Percentiles rank a stretch among this genome's conserved stretches.
phyloP scores from a whole-genome alignment of 768 basidiomycete genomes.

The Gymnopilus dilepis region DNA sequence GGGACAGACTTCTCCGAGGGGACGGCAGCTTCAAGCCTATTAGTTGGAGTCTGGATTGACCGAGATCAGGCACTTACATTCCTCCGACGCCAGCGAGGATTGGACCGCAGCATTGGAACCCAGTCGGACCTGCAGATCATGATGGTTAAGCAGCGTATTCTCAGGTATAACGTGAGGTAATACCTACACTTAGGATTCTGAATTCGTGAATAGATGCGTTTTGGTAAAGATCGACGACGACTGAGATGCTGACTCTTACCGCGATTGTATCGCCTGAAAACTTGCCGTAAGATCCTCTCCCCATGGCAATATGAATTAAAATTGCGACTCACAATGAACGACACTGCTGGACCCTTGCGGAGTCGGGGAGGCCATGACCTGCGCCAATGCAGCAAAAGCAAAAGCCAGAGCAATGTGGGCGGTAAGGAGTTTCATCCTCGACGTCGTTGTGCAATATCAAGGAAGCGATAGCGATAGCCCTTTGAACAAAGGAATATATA shows the following conservation, averaged over 20 bases:
- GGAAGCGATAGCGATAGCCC: too few species aligned
- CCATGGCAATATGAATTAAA: neutral
- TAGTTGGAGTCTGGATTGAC: neutral
- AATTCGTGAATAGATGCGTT: too few species aligned
- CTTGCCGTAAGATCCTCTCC: neutral
- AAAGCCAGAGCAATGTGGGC: neutral
- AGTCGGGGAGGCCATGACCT: constrained; percentile 6
- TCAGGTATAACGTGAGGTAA: too few species aligned
- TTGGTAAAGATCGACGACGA: too few species aligned
- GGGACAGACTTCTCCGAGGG: neutral
- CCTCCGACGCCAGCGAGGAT: neutral
- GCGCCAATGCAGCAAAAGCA: constrained; percentile 3
- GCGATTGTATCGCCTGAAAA: neutral
- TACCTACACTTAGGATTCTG: neutral
- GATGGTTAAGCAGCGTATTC: neutral
- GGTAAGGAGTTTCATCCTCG: constrained; percentile 2
- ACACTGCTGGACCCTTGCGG: neutral
- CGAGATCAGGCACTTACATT: neutral
- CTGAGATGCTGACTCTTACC: neutral
- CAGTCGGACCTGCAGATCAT: neutral
- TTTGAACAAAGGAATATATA: too few species aligned
- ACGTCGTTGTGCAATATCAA: neutral
- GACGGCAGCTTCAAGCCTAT: neutral
- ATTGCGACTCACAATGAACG: constrained; percentile 1
- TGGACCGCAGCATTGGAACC: neutral